Evolutionary conservation across 148 eudicot species (phyloP).

Genomic region (Persicaria maculosa): DNA sequence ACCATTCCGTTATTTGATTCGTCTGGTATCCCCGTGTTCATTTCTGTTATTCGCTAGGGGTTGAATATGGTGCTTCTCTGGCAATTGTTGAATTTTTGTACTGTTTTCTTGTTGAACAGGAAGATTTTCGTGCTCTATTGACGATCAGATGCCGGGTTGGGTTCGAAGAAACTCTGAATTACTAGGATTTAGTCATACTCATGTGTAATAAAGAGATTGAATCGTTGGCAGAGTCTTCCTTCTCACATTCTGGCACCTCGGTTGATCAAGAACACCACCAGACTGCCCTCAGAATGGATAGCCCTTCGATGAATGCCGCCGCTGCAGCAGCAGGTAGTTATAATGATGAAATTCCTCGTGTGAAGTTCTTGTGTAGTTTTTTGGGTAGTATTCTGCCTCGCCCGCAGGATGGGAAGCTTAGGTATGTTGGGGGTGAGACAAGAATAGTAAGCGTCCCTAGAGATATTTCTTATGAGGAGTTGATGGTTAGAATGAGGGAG

Average conservation of each 20-base stretch:
- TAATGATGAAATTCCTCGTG: conserved; percentile 49
- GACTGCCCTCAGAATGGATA: conserved; percentile 39
- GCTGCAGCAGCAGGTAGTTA: conserved; percentile 27
- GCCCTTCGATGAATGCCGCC: conserved; percentile 20
- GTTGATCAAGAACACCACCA: conserved; percentile 22
- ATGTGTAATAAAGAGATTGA: conserved; percentile 25
- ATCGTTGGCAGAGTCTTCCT: conserved; percentile 17
- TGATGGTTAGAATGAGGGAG: conserved; percentile 80
- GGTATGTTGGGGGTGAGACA: conserved; percentile 95
- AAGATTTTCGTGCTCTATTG: neutral
- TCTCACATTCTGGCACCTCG: conserved; percentile 15
- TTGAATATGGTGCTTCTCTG: neutral
- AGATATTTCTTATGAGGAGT: conserved; percentile 54
- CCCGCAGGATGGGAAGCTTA: conserved; percentile 86
- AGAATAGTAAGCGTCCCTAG: conserved; percentile 67
- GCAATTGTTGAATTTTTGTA: neutral
- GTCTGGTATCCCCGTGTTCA: neutral
- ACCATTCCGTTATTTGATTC: neutral
- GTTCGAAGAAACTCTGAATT: conserved; percentile 6
- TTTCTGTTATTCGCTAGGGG: neutral
- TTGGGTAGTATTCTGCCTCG: conserved; percentile 84
- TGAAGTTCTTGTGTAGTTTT: conserved; percentile 87
- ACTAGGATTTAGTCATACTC: conserved; percentile 10
- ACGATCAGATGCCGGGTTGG: conserved; percentile 10
- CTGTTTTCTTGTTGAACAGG: conserved; percentile 3